These are phyloP conservation scores for Cokeromyces recurvatus DNA, from an alignment of 371 early-diverging fungal genomes.

Conservation along the genomic window DNA sequence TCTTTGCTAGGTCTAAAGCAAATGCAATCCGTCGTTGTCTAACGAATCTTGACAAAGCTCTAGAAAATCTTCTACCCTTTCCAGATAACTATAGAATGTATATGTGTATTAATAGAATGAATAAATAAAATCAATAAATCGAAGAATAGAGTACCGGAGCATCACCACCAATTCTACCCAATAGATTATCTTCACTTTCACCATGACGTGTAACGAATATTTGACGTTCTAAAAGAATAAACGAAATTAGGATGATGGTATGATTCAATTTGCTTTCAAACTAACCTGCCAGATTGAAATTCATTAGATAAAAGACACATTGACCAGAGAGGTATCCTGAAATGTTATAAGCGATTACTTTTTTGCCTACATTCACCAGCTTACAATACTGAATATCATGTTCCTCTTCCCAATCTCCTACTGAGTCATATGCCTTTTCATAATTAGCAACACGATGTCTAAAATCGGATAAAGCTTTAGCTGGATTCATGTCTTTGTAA, in stretches of 20 bases:
- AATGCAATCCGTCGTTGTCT: conserved; percentile 37
- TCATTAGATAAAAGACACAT: conserved; percentile 87
- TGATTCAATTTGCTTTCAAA: background rate
- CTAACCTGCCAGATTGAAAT: conserved; percentile 57
- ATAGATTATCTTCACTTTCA: conserved; percentile 60
- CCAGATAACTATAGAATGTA: conserved; percentile 61
- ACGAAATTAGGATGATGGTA: background rate
- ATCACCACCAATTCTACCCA: conserved; percentile 45
- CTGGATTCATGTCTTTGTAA: conserved; percentile 68
- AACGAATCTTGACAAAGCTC: conserved; percentile 65
- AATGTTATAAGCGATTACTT: conserved; percentile 78
- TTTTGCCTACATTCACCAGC: conserved; percentile 79
- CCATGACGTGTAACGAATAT: conserved; percentile 85
- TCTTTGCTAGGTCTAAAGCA: conserved; percentile 30
- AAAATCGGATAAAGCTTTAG: conserved; percentile 74
- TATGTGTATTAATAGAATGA: no score
- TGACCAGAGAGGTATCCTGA: conserved; percentile 79
- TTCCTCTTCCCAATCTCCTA: conserved; percentile 75
- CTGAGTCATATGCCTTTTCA: conserved; percentile 78
- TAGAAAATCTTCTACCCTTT: conserved; percentile 58
- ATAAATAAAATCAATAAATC: no score
- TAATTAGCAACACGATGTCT: conserved; percentile 72
- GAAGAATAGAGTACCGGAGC: background rate
- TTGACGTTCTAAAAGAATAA: conserved; percentile 46
- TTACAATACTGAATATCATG: conserved; percentile 76